phyloP scores from a whole-genome alignment of 1,284 basidiomycete genomes.

The Leccinum griseonigrum region DNA sequence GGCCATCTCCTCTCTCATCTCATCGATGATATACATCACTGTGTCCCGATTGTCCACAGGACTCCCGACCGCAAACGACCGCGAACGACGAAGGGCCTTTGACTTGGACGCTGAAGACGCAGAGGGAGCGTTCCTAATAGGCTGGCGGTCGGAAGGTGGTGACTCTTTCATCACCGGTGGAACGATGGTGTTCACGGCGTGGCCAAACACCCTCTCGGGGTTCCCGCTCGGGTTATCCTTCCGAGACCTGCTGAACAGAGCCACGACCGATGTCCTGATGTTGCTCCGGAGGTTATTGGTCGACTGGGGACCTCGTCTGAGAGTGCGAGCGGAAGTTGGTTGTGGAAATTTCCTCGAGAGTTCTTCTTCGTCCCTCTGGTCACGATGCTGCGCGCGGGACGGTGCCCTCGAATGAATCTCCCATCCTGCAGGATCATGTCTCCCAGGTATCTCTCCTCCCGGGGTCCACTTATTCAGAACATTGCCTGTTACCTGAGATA shows the following conservation, averaged over 20 bases:
- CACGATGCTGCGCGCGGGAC: neutral
- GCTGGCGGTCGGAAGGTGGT: slow-evolving; percentile 1
- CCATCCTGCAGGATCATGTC: slow-evolving; percentile 3
- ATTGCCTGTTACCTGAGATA: slow-evolving; percentile 14
- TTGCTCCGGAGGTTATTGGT: slow-evolving; percentile 7
- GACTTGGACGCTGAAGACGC: neutral
- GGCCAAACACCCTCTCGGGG: slow-evolving; percentile 13
- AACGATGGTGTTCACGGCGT: slow-evolving; percentile 3
- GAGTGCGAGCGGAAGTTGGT: neutral
- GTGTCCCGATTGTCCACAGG: slow-evolving; percentile 1
- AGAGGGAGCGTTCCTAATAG: neutral
- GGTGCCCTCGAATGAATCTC: neutral
- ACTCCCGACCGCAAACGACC: slow-evolving; percentile 21
- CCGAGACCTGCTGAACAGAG: neutral
- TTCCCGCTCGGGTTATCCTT: slow-evolving; percentile 2
- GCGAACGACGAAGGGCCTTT: slow-evolving; percentile 25
- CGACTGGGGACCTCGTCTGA: slow-evolving; percentile 7
- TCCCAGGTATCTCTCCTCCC: neutral
- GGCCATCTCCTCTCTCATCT: slow-evolving; percentile 20
- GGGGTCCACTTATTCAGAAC: slow-evolving; percentile 7
- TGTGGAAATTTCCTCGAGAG: neutral
- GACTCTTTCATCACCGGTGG: slow-evolving; percentile 12
- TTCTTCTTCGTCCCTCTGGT: too few relatives aligned
- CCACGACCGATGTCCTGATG: slow-evolving; percentile 3
- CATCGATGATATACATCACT: slow-evolving; percentile 17